Conservation (phyloP, 2,329 filamentous ascomycete species). For the Cryphonectria nitschkei region DNA sequence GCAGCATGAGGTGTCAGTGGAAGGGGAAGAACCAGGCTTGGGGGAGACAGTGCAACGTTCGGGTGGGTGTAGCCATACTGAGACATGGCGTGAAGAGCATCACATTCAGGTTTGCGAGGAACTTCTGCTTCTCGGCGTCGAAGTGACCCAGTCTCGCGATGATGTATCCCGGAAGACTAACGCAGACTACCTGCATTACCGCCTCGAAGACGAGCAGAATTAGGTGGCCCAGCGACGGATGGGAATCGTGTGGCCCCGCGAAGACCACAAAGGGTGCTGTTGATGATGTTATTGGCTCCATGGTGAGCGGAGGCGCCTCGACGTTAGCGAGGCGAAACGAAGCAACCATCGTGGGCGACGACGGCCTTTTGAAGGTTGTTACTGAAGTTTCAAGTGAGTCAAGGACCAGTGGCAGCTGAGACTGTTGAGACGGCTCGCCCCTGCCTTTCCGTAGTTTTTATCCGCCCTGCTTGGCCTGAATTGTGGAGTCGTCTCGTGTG, state of each 20-base stretch:
- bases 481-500: neutral
- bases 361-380: neutral
- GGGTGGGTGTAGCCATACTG: constrained; percentile 52
- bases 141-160: constrained; percentile 90
- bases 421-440: neutral
- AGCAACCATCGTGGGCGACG: constrained; percentile 38
- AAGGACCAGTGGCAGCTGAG: neutral
- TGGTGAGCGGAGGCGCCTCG: constrained; percentile 31
- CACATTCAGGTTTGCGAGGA: constrained; percentile 94
- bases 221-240: constrained; percentile 71
- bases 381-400: neutral
- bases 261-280: constrained; percentile 45
- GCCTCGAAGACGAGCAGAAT: constrained; percentile 89
- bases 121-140: constrained; percentile 94
- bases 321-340: constrained; percentile 47
- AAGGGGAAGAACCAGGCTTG: neutral
- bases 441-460: neutral
- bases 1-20: constrained; percentile 31
- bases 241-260: constrained; percentile 51
- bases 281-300: constrained; percentile 39
- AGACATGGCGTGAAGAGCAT: constrained; percentile 96
- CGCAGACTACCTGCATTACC: constrained; percentile 92
- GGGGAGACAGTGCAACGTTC: neutral
- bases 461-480: neutral
- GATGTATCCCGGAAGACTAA: constrained; percentile 92